A percentile compares a stretch with the other conserved stretches of the same genome.
Evolutionary conservation across 2,329 filamentous ascomycete species (phyloP).

Genomic region (Talaromyces sp.): DNA sequence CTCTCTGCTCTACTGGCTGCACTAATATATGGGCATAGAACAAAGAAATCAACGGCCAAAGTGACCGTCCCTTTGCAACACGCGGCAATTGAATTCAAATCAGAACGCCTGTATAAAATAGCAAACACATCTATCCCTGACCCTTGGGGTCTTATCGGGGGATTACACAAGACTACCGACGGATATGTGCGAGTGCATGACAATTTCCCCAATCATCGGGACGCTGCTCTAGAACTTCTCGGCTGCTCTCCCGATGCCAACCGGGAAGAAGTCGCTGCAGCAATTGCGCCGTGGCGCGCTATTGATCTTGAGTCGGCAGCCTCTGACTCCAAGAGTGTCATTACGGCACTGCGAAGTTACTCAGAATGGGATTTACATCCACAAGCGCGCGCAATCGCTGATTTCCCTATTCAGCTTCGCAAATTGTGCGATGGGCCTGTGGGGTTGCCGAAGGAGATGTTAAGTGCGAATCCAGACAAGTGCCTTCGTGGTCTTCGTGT

Average conservation of each 20-base stretch:
- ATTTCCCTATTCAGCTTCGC: constrained; percentile 49
- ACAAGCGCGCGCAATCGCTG: constrained; percentile 46
- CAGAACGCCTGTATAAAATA: constrained; percentile 52
- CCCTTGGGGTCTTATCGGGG: constrained; percentile 49
- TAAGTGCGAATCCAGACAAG: constrained; percentile 24
- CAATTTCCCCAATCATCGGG: constrained; percentile 52
- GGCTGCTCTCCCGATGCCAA: constrained; percentile 38
- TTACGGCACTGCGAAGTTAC: constrained; percentile 45
- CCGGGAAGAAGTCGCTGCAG: constrained; percentile 41
- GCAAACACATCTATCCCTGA: constrained; percentile 36
- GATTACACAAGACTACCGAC: constrained; percentile 50
- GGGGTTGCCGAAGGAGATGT: constrained; percentile 21
- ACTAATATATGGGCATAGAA: constrained; percentile 44
- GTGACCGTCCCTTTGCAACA: constrained; percentile 43
- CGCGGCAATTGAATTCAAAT: constrained; percentile 55
- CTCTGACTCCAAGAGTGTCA: constrained; percentile 49
- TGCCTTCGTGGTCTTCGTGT: constrained; percentile 44
- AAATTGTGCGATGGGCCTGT: constrained; percentile 30
- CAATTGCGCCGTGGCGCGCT: constrained; percentile 25
- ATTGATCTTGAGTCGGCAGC: constrained; percentile 38
- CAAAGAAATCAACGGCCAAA: constrained; percentile 22
- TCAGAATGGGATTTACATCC: constrained; percentile 53
- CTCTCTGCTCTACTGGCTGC: constrained; percentile 53
- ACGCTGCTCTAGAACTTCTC: constrained; percentile 37
- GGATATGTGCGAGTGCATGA: constrained; percentile 57